Conservation (phyloP, 176 grass and related monocot species). For the Musa schizocarpa region DNA sequence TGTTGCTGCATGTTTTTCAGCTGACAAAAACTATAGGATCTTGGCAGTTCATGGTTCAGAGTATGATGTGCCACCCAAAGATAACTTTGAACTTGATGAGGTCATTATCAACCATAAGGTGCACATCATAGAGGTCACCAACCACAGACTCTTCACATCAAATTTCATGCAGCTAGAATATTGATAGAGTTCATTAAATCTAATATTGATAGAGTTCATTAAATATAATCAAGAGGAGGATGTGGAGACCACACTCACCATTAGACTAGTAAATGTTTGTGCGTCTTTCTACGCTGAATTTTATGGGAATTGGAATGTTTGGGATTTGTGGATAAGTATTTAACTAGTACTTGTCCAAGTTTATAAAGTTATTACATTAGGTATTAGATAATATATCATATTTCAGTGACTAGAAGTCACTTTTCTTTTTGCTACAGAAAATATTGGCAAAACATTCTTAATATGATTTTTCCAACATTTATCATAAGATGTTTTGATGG, state of each 20-base stretch:
- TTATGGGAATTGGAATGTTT: not conserved
- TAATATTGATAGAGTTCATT: conserved; percentile 51
- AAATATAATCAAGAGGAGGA: conserved; percentile 24
- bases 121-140: conserved; percentile 60
- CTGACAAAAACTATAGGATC: conserved; percentile 55
- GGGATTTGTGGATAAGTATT: not conserved
- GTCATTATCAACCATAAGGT: conserved; percentile 53
- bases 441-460: not conserved
- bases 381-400: not conserved
- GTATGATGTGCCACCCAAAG: conserved; percentile 52
- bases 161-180: conserved; percentile 39
- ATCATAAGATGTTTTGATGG: not conserved
- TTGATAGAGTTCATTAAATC: conserved; percentile 58
- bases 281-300: not conserved
- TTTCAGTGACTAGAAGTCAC: not conserved
- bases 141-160: conserved; percentile 45
- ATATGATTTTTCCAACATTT: not conserved
- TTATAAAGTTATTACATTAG: not conserved
- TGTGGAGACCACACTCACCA: not conserved
- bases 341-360: not conserved
- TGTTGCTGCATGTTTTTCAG: conserved; percentile 31
- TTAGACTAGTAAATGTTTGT: not conserved
- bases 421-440: not conserved
- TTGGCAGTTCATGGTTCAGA: conserved; percentile 73
- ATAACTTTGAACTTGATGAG: conserved; percentile 63